Percentiles rank a stretch among this genome's conserved stretches.
phyloP scores from a whole-genome alignment of 768 basidiomycete species.

The Hemileccinum impolitum region DNA sequence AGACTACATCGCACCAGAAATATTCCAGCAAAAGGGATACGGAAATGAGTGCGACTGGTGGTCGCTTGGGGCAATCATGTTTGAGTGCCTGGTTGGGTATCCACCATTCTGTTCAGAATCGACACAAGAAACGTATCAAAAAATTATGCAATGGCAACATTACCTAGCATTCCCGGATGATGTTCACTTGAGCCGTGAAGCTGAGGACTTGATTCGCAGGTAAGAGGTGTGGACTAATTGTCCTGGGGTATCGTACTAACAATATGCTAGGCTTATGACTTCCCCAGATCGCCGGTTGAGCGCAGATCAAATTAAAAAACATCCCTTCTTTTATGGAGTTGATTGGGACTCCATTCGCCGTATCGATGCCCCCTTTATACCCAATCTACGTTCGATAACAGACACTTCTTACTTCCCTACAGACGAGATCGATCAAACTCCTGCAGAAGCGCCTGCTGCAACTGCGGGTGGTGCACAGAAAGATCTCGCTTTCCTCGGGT shows the following conservation, averaged over 20 bases:
- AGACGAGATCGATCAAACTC: constrained; percentile 82
- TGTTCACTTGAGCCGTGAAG: constrained; percentile 86
- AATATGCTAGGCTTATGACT: constrained; percentile 64
- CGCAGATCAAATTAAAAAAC: constrained; percentile 85
- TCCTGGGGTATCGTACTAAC: constrained; percentile 3
- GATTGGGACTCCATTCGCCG: constrained; percentile 86
- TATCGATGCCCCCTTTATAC: constrained; percentile 96
- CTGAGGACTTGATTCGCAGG: constrained; percentile 86
- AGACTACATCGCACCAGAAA: constrained; percentile 96
- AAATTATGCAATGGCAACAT: constrained; percentile 92
- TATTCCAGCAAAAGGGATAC: constrained; percentile 96
- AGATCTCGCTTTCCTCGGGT: constrained; percentile 70
- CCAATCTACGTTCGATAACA: constrained; percentile 86
- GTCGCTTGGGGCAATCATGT: constrained; percentile 98
- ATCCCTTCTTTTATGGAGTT: constrained; percentile 94
- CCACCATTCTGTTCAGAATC: constrained; percentile 96
- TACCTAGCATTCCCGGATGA: constrained; percentile 91
- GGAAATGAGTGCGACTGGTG: constrained; percentile 99
- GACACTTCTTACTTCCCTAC: constrained; percentile 99
- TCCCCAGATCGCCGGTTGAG: constrained; percentile 74
- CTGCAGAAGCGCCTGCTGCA: constrained; percentile 43
- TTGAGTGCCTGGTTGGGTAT: constrained; percentile 96
- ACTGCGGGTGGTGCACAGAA: constrained; percentile 42
- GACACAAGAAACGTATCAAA: constrained; percentile 96
- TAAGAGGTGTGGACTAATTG: constrained; percentile 30